Base-by-base conservation (phyloP, 371 early-diverging fungal species). In the Zopfochytrium polystomum region DNA sequence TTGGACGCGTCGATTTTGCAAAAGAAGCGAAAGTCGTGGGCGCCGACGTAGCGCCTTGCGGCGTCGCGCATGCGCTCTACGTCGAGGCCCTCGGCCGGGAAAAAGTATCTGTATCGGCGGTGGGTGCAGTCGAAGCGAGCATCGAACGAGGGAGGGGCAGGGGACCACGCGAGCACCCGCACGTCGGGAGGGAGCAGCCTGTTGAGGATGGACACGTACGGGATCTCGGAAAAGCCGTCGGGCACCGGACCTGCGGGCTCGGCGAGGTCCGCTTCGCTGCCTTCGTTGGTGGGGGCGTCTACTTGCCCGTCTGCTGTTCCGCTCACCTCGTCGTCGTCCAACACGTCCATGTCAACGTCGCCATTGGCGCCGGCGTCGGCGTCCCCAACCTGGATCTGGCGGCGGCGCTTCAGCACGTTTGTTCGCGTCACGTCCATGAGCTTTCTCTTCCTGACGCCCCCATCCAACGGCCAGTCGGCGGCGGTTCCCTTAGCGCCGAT, bases 11-110 rank as follows among this genome's bases (percentile, higher is more conserved):
- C 96, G 54, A 94, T 74, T 71, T 91, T 91, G 73, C 96, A 97
- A 70, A 98, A 93, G 74, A 94, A 90, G 50, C 96, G 84, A 62
- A 92, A 96, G 65, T 98, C 95, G 61, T 94, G 94, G 1, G 80
- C 72, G 26, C 98, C 98, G 50, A 87, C 60, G 49, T 89, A 86
- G 38, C 75, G 67, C 23, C 63, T 33, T 7, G 90, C 87, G 0
- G 90, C 96, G 7, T 80, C 68, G 20, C 80, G 79, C 96, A 98
- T 96, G 9, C 52, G 59, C 0, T 74, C 80, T 35, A 96, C 78
- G 56, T 90, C 78, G 26, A 88, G 73, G n/a, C 73, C 72, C n/a
- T 80, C 78, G 30, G 72, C 72, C 38, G 79, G 78, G 73, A 98
- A 96, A 61, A 90, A 93, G 77, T 98, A 98, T 59, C 90, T 86